A percentile compares a stretch with the other conserved stretches of the same genome.
Conservation (phyloP, 2,329 filamentous ascomycete genomes). For the Alternaria consortialis region DNA sequence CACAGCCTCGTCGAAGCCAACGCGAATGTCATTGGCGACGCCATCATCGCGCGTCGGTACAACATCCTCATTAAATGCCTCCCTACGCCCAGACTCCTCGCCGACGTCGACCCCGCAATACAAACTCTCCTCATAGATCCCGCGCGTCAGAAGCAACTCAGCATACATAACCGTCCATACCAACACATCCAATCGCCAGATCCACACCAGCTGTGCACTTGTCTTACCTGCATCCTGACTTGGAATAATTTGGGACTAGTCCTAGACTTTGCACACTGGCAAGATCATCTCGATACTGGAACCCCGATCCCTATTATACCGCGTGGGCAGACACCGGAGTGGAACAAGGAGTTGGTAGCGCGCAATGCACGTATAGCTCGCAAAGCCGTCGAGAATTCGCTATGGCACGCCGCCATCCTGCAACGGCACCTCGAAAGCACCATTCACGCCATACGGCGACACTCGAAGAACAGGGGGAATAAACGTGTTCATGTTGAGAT, state of each 20-base stretch:
- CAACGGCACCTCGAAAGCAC: conserved; percentile 60
- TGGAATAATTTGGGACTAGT: conserved; percentile 66
- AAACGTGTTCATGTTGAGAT: conserved; percentile 57
- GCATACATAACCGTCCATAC: conserved; percentile 61
- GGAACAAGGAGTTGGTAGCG: conserved; percentile 60
- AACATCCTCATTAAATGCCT: conserved; percentile 62
- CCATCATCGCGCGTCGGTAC: conserved; percentile 61
- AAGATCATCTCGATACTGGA: conserved; percentile 60
- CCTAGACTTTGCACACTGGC: conserved; percentile 67
- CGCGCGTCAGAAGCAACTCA: conserved; percentile 55
- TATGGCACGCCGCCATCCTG: conserved; percentile 62
- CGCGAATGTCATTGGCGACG: conserved; percentile 54
- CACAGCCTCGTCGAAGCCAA: conserved; percentile 57
- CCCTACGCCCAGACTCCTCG: conserved; percentile 58
- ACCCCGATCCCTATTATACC: conserved; percentile 63
- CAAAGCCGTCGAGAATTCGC: conserved; percentile 57
- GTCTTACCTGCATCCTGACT: conserved; percentile 63
- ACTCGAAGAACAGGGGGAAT: conserved; percentile 61
- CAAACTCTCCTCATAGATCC: conserved; percentile 53
- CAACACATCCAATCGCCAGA: conserved; percentile 62
- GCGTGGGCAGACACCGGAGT: conserved; percentile 58
- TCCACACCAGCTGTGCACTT: conserved; percentile 62
- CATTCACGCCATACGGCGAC: conserved; percentile 57
- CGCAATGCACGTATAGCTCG: conserved; percentile 57
- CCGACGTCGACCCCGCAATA: conserved; percentile 49